Base-by-base conservation (phyloP, 2,329 filamentous ascomycete species). In the Fusarium beomiforme region DNA sequence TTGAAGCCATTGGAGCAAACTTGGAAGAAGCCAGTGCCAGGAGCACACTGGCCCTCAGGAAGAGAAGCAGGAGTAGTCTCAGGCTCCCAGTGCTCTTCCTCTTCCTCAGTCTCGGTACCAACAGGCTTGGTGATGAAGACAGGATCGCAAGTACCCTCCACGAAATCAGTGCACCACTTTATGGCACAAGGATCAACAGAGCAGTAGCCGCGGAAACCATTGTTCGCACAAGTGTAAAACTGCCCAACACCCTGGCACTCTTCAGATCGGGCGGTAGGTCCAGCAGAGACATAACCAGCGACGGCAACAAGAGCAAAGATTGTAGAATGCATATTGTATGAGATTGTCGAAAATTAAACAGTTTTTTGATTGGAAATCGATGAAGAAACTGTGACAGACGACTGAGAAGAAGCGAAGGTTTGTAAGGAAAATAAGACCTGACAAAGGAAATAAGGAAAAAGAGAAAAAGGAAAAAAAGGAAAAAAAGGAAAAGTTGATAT, bases 391-490 rank as follows among this genome's bases (percentile, higher is more conserved):
- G 57, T 46, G 37, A 17, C 41, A 56, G 36, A 58, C 19, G 69
- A 56, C 44, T 70, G 59, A 70, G 16, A 66, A 55, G 44, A 67
- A 71, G 69, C 36, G 69, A 71, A 59, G 21, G 69, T 71, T 66
- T 46, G 69, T 23, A 66, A 71, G 69, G 59, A 70, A 70, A 72
- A 71, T 66, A 58, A 56, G 19, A 72, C 55, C 43, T 47, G 41
- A 72, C 69, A 69, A 72, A 71, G 59, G 69, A 70, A 69, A 71
- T 59, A 54, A 70, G 59, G 49, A 62, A 65, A 66, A 6, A 41
- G 51, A 54, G 21, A 36, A 47, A 59, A 59, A 57, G 19, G 26
- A 12, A 57, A 47, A 53, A 36, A 39, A n/a, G n/a, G n/a, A n/a
- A 26, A 42, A 24, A 39, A 21, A 16, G 43, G 46, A 44, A 29